phyloP scores from a whole-genome alignment of 2,329 filamentous ascomycete species.

The Plectosphaerella sp. region DNA sequence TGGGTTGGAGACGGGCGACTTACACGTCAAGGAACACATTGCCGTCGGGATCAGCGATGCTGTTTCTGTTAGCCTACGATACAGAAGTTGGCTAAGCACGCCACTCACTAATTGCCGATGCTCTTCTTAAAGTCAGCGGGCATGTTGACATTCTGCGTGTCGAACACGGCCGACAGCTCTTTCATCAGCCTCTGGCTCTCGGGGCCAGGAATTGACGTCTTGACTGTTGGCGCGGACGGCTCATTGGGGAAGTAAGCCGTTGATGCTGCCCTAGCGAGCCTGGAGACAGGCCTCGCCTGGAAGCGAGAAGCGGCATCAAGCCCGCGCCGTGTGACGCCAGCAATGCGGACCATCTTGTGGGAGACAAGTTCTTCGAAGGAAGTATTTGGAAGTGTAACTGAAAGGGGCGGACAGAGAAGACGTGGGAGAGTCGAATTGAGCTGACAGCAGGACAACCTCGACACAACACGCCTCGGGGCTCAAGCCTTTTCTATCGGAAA shows the following conservation, averaged over 20 bases:
- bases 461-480: no score
- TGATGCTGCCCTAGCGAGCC: constrained; percentile 4
- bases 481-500: no score
- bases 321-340: not conserved
- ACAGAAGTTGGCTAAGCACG: not conserved
- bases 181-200: constrained; percentile 31
- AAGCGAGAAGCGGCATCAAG: not conserved
- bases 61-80: not conserved
- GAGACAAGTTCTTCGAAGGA: no score
- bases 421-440: no score
- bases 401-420: no score
- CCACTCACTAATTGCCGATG: constrained; percentile 38
- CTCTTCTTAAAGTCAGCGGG: constrained; percentile 49
- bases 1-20: not conserved
- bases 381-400: no score
- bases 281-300: constrained; percentile 6
- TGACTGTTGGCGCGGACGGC: constrained; percentile 35
- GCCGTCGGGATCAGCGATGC: constrained; percentile 43
- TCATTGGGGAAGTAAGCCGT: constrained; percentile 39
- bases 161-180: constrained; percentile 43
- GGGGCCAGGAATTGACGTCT: constrained; percentile 33
- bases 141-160: constrained; percentile 47
- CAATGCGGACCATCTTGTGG: not conserved
- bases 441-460: no score
- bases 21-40: constrained; percentile 43